Percentiles rank a stretch among this genome's conserved stretches.
These are phyloP conservation scores for Colletotrichum australisinense DNA, from an alignment of 2,329 filamentous ascomycete species.

Conservation along the genomic window DNA sequence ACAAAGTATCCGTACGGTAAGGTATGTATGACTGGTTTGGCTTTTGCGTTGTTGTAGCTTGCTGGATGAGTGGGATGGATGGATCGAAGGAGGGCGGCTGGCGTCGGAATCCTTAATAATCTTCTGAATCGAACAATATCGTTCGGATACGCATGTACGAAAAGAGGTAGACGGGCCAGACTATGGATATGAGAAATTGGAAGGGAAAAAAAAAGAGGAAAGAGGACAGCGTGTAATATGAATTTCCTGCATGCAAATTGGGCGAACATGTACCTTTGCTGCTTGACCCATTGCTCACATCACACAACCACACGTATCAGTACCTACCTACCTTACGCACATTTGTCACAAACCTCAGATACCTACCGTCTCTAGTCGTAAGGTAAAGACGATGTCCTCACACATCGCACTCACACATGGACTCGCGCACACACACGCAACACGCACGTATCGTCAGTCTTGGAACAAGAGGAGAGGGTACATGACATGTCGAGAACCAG, in stretches of 20 bases:
- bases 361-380: background rate
- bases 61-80: constrained; percentile 3
- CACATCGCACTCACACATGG: background rate
- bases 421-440: background rate
- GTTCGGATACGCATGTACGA: background rate
- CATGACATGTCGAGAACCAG: background rate
- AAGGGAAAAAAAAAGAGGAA: background rate
- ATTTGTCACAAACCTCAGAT: background rate
- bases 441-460: background rate
- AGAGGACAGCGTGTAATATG: constrained; percentile 12
- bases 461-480: background rate
- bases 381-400: background rate
- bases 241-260: constrained; percentile 8
- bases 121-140: constrained; percentile 11
- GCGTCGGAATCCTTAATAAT: constrained; percentile 17
- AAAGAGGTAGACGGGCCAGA: background rate
- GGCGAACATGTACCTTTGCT: background rate
- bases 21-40: background rate
- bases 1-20: background rate
- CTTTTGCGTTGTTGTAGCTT: background rate
- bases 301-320: background rate
- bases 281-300: constrained; percentile 16
- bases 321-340: too few relatives aligned
- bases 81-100: background rate
- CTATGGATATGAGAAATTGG: background rate